Percentiles rank a stretch among this genome's conserved stretches.
These are phyloP conservation scores for Venturia carpophila DNA, from an alignment of 2,329 filamentous ascomycete species.

Conservation along the genomic window DNA sequence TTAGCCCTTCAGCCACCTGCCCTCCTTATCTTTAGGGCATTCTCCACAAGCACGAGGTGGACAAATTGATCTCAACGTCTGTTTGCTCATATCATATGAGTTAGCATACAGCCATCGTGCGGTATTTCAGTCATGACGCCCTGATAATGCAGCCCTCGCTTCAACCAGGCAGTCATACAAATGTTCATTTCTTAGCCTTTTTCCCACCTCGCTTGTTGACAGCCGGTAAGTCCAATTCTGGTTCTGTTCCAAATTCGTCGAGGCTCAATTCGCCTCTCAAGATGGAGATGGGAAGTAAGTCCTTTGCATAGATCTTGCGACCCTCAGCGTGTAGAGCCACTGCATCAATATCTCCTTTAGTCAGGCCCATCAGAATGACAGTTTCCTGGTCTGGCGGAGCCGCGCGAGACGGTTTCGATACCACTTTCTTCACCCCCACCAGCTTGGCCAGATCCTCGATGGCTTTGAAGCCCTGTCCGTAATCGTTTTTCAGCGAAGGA, in stretches of 20 bases:
- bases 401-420: background rate
- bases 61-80: background rate
- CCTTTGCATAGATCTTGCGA: background rate
- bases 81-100: background rate
- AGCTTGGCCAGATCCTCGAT: conserved; percentile 8
- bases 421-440: conserved; percentile 2
- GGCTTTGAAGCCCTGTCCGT: conserved; percentile 1
- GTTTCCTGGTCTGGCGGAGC: background rate
- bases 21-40: too few species aligned
- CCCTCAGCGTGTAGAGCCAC: background rate
- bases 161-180: background rate
- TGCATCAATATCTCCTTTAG: background rate
- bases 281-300: background rate
- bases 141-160: background rate
- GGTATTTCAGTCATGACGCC: background rate
- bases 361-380: background rate
- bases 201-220: background rate
- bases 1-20: too few species aligned
- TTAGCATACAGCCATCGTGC: background rate
- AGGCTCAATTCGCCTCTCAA: background rate
- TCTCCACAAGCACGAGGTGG: too few species aligned
- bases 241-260: background rate
- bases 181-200: background rate
- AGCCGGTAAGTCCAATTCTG: background rate
- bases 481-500: conserved; percentile 2